Percentiles rank a stretch among this genome's conserved stretches.
Evolutionary conservation across 768 basidiomycete genomes (phyloP).

Genomic region (Amanita rimosa): DNA sequence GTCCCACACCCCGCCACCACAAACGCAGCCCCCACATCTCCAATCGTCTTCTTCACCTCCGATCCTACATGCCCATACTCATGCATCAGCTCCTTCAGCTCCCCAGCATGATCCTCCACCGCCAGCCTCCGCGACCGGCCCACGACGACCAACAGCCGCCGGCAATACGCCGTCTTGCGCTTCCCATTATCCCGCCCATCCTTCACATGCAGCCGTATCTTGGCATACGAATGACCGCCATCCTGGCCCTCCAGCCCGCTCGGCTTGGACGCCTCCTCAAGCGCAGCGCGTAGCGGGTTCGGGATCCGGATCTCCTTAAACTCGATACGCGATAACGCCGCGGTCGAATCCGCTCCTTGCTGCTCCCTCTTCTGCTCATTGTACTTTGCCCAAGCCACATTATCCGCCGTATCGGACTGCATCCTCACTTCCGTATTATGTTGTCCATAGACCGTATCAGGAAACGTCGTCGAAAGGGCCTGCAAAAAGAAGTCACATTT

Average conservation of each 20-base stretch:
- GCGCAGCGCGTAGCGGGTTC: conserved; percentile 45
- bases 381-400: conserved; percentile 50
- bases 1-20: conserved; percentile 47
- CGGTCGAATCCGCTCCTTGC: not conserved
- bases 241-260: not conserved
- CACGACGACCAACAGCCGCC: conserved; percentile 46
- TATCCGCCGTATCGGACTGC: conserved; percentile 80
- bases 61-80: conserved; percentile 41
- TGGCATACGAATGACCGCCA: not conserved
- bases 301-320: conserved; percentile 51
- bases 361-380: conserved; percentile 1
- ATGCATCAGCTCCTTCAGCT: conserved; percentile 53
- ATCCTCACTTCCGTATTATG: conserved; percentile 52
- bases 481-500: not conserved
- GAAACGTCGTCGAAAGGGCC: conserved; percentile 21
- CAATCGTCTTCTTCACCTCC: conserved; percentile 75
- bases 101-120: conserved; percentile 58
- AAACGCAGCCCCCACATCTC: conserved; percentile 74
- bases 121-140: conserved; percentile 72
- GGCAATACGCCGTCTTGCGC: not conserved
- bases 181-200: not conserved
- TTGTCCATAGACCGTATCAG: conserved; percentile 64
- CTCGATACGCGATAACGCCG: conserved; percentile 43
- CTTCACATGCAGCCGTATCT: conserved; percentile 5
- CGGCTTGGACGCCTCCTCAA: conserved; percentile 28